A percentile compares a stretch with the other conserved stretches of the same genome.
phyloP scores from a whole-genome alignment of 148 eudicot genomes.

The Rhododendron mucronatum region DNA sequence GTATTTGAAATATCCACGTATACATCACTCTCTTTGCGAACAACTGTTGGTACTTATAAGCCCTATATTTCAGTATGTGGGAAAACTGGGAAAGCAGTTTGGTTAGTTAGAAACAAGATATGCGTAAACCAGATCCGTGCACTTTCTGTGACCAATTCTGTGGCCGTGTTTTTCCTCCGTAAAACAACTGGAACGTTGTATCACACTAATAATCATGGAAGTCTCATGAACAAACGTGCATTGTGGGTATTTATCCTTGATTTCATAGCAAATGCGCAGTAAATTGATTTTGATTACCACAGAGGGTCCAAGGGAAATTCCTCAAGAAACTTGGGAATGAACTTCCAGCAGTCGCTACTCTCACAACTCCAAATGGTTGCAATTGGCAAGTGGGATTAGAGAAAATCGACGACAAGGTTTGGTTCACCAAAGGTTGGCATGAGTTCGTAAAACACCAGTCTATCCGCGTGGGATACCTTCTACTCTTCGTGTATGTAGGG shows the following conservation, averaged over 20 bases:
- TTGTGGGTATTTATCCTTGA: not conserved
- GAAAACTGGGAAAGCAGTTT: not conserved
- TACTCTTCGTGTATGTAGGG: constrained; percentile 39
- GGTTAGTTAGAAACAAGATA: not conserved
- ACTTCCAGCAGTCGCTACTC: constrained; percentile 20
- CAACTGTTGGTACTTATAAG: not conserved
- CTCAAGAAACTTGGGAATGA: constrained; percentile 3
- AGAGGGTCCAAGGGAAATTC: not conserved
- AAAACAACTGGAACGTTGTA: not conserved
- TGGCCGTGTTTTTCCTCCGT: not conserved
- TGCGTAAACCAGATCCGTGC: not conserved
- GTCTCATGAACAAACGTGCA: not conserved
- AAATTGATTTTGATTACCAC: not conserved
- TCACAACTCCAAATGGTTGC: constrained; percentile 37
- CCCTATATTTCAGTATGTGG: not conserved
- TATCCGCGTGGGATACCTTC: constrained; percentile 27
- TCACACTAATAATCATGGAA: not conserved
- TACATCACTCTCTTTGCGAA: not conserved
- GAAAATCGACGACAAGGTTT: constrained; percentile 23
- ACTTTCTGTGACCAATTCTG: not conserved
- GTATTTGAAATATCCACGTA: not conserved
- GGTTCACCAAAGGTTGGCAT: constrained; percentile 40
- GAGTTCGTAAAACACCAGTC: constrained; percentile 35
- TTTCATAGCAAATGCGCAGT: not conserved
- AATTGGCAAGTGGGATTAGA: constrained; percentile 26